Conservation (phyloP, 2,329 filamentous ascomycete genomes). For the Penicillium nordicum region DNA sequence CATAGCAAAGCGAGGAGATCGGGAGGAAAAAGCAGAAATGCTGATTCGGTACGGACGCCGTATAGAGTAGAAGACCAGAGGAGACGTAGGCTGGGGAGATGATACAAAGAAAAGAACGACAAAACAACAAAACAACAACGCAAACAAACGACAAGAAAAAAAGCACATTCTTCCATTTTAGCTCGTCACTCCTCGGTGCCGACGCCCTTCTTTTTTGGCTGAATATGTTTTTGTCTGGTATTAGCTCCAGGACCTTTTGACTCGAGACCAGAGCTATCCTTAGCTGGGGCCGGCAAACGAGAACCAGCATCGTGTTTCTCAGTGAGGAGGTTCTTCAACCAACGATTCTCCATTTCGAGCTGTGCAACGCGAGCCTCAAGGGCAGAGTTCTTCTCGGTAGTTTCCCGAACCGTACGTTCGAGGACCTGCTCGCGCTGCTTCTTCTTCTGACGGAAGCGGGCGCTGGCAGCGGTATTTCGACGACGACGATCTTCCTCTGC, state of each 20-base stretch:
- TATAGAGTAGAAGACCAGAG: neutral
- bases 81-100: neutral
- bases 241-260: conserved; percentile 19
- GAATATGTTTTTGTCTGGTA: conserved; percentile 37
- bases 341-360: conserved; percentile 79
- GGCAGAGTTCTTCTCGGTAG: conserved; percentile 70
- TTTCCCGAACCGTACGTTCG: conserved; percentile 76
- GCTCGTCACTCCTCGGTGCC: conserved; percentile 30
- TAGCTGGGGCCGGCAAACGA: conserved; percentile 25
- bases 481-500: conserved; percentile 89
- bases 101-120: conserved; percentile 8
- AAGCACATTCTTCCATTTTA: conserved; percentile 17
- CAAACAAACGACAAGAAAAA: conserved; percentile 8
- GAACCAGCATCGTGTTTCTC: conserved; percentile 64
- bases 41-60: neutral
- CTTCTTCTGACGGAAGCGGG: conserved; percentile 91
- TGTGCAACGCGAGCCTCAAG: conserved; percentile 72
- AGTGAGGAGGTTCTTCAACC: conserved; percentile 74
- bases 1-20: conserved; percentile 3
- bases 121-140: neutral
- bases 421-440: conserved; percentile 88
- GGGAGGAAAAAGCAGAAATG: neutral
- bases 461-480: conserved; percentile 82
- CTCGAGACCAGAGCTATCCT: conserved; percentile 21
- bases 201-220: conserved; percentile 41